These are phyloP conservation scores for Elongisporangium senticosum DNA, from an alignment of 352 stramenopile genomes.

Conservation along the genomic window DNA sequence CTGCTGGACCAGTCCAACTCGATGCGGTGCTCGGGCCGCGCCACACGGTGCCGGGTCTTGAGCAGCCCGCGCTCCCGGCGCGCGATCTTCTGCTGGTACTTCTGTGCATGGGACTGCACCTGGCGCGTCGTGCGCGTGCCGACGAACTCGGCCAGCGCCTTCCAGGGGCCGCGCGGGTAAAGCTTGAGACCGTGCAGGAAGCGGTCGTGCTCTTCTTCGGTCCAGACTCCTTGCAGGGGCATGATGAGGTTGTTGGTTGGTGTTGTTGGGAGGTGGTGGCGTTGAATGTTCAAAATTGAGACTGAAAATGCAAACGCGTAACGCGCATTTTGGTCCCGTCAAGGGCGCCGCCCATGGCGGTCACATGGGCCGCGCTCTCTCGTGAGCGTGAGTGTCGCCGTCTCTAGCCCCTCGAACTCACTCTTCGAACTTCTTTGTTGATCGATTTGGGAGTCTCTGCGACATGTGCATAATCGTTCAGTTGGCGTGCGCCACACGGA, in stretches of 20 bases:
- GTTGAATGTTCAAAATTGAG: not conserved
- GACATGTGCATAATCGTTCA: not conserved
- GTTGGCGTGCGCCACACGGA: not conserved
- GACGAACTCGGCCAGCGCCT: constrained; percentile 37
- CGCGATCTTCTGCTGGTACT: constrained; percentile 55
- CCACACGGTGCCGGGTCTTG: constrained; percentile 29
- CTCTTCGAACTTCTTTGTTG: not conserved
- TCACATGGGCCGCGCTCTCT: not conserved
- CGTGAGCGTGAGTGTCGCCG: no score
- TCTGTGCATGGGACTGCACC: constrained; percentile 59
- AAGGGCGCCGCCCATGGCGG: not conserved
- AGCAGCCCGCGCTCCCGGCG: constrained; percentile 38
- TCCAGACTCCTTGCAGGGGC: constrained; percentile 22
- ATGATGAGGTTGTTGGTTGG: not conserved
- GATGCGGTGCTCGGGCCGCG: constrained; percentile 33
- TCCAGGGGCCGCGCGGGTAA: constrained; percentile 52
- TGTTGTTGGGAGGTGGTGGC: not conserved
- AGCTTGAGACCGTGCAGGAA: constrained; percentile 50
- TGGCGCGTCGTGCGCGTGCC: constrained; percentile 49
- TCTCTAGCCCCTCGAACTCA: not conserved
- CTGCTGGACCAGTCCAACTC: constrained; percentile 5
- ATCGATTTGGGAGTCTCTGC: not conserved
- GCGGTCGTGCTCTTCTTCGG: constrained; percentile 51
- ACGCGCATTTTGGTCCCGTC: not conserved
- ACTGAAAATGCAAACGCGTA: not conserved